phyloP scores from a whole-genome alignment of 1,284 basidiomycete genomes.

The Coniophora puteana region DNA sequence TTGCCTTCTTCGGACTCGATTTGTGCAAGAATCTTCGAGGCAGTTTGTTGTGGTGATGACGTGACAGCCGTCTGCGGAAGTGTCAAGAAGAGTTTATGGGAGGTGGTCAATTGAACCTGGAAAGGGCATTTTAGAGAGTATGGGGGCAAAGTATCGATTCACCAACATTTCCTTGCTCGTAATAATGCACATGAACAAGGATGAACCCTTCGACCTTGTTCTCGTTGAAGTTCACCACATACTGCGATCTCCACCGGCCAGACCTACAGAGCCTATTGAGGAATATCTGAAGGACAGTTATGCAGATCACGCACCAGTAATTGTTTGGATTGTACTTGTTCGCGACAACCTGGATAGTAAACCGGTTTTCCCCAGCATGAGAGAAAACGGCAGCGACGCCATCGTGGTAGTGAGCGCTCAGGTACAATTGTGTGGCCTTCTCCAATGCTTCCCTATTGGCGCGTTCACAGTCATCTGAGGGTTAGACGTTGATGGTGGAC shows the following conservation, averaged over 20 bases:
- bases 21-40: slow-evolving; percentile 75
- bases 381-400: slow-evolving; percentile 73
- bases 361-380: slow-evolving; percentile 43
- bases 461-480: background rate
- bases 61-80: slow-evolving; percentile 58
- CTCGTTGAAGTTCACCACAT: slow-evolving; percentile 54
- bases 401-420: slow-evolving; percentile 74
- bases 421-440: slow-evolving; percentile 62
- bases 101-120: slow-evolving; percentile 6
- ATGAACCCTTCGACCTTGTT: slow-evolving; percentile 62
- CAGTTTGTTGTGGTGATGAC: slow-evolving; percentile 49
- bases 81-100: slow-evolving; percentile 80
- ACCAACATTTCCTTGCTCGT: slow-evolving; percentile 90
- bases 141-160: background rate
- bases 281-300: slow-evolving; percentile 4
- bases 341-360: slow-evolving; percentile 80
- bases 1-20: slow-evolving; percentile 76
- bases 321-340: slow-evolving; percentile 93
- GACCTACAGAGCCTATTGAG: slow-evolving; percentile 52
- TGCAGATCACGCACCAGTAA: slow-evolving; percentile 64
- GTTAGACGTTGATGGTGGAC: slow-evolving; percentile 13
- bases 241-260: slow-evolving; percentile 89
- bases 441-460: slow-evolving; percentile 62
- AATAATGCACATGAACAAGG: slow-evolving; percentile 88
- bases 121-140: slow-evolving; percentile 1